Evolutionary conservation across 2,329 filamentous ascomycete species (phyloP).

Genomic region (Canariomyces notabilis): DNA sequence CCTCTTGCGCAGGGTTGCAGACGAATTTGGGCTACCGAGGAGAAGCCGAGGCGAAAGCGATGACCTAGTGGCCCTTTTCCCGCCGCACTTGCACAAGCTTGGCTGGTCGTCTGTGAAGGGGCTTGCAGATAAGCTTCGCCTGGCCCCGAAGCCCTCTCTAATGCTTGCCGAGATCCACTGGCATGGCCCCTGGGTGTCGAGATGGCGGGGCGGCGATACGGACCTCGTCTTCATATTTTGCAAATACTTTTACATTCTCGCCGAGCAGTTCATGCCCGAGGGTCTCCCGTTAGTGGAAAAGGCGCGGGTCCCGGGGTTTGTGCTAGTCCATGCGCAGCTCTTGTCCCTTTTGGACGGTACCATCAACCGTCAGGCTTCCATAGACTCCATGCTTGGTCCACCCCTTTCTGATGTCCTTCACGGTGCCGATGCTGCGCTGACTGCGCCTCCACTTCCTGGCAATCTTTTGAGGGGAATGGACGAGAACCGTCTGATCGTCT

Average conservation of each 20-base stretch:
- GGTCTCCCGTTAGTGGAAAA: constrained; percentile 50
- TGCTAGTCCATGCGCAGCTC: constrained; percentile 77
- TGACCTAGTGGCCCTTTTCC: constrained; percentile 65
- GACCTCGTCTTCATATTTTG: constrained; percentile 89
- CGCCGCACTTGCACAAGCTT: constrained; percentile 55
- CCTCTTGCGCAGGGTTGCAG: constrained; percentile 64
- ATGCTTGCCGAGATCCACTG: constrained; percentile 71
- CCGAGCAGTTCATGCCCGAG: constrained; percentile 64
- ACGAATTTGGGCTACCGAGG: constrained; percentile 61
- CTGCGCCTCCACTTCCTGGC: constrained; percentile 50
- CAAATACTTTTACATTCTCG: constrained; percentile 79
- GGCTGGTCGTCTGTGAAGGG: constrained; percentile 50
- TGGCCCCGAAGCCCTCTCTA: constrained; percentile 59
- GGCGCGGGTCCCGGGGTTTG: constrained; percentile 67
- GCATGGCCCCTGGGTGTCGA: constrained; percentile 77
- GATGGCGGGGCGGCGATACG: constrained; percentile 83
- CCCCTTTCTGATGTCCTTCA: constrained; percentile 42
- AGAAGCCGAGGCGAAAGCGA: constrained; percentile 53
- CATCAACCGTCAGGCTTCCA: constrained; percentile 66
- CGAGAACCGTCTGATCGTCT: constrained; percentile 79
- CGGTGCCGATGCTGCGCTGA: constrained; percentile 60
- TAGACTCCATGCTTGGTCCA: constrained; percentile 42
- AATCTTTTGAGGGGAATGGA: constrained; percentile 77
- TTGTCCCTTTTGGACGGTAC: constrained; percentile 76
- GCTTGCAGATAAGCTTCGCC: constrained; percentile 55